Evolutionary conservation across 2,329 filamentous ascomycete species (phyloP).

Genomic region (Alternaria viburni): DNA sequence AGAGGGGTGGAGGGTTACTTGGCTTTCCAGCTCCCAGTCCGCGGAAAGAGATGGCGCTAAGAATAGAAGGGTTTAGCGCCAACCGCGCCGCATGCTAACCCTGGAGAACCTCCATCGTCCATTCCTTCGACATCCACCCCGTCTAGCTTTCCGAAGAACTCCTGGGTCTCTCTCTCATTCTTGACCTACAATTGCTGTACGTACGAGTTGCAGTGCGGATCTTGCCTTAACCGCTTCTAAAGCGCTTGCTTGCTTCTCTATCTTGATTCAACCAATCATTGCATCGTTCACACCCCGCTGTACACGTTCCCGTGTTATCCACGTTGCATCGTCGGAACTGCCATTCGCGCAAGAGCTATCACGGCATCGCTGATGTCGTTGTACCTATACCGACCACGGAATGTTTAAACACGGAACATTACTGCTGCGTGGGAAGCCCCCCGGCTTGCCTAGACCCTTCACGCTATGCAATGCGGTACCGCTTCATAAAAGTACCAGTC

Average conservation of each 20-base stretch:
- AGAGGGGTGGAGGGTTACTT: not conserved
- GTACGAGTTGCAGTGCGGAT: not conserved
- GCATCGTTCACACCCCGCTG: not conserved
- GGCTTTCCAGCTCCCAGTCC: not conserved
- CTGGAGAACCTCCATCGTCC: not conserved
- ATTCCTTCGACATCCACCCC: not conserved
- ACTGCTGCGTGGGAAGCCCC: not conserved
- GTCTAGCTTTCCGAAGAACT: not conserved
- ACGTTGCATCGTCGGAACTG: not conserved
- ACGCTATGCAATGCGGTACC: not conserved
- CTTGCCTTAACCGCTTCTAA: not conserved
- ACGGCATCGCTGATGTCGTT: not conserved
- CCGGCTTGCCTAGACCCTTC: not conserved
- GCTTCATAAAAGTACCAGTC: not conserved
- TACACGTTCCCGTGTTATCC: not conserved
- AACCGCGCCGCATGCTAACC: not conserved
- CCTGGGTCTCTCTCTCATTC: not conserved
- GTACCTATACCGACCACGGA: not conserved
- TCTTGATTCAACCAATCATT: not conserved
- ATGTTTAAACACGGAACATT: not conserved
- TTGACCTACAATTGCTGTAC: not conserved
- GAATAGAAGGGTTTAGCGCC: not conserved
- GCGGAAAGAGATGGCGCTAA: not conserved
- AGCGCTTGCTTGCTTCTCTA: not conserved
- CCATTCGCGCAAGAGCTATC: not conserved